phyloP scores from a whole-genome alignment of 306 rosid genomes.

The Castanospermum australe region DNA sequence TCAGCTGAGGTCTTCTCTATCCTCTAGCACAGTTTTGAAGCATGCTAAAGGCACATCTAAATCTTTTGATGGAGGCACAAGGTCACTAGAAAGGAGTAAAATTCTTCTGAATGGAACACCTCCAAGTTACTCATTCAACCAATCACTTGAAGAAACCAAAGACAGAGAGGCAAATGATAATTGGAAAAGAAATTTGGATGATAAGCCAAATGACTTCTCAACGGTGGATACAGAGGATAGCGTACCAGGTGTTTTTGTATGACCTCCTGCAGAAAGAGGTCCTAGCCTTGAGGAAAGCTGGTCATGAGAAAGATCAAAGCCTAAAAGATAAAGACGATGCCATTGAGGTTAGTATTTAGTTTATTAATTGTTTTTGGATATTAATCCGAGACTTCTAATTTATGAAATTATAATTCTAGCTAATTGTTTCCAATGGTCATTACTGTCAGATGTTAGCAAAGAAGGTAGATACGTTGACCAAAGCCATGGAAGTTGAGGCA shows the following conservation, averaged over 20 bases:
- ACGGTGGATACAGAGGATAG: constrained; percentile 61
- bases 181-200: constrained; percentile 80
- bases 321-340: constrained; percentile 78
- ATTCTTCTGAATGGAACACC: constrained; percentile 70
- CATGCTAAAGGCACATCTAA: constrained; percentile 97
- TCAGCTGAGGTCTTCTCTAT: constrained; percentile 71
- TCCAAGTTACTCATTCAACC: constrained; percentile 73
- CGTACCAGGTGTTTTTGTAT: constrained; percentile 83
- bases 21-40: constrained; percentile 82
- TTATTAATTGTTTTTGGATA: neutral
- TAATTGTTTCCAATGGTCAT: constrained; percentile 11
- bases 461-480: constrained; percentile 74
- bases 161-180: constrained; percentile 49
- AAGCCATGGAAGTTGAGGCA: constrained; percentile 99
- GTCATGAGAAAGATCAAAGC: constrained; percentile 81
- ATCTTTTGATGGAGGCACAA: constrained; percentile 97
- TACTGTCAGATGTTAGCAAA: constrained; percentile 64
- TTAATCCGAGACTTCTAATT: neutral
- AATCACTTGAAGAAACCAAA: constrained; percentile 72
- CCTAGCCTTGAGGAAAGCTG: constrained; percentile 62
- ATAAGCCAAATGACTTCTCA: constrained; percentile 76
- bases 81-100: constrained; percentile 92
- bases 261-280: constrained; percentile 98
- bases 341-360: constrained; percentile 53
- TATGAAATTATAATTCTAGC: neutral